phyloP scores from a whole-genome alignment of 2,329 filamentous ascomycete species.

The Diaporthe sp. region DNA sequence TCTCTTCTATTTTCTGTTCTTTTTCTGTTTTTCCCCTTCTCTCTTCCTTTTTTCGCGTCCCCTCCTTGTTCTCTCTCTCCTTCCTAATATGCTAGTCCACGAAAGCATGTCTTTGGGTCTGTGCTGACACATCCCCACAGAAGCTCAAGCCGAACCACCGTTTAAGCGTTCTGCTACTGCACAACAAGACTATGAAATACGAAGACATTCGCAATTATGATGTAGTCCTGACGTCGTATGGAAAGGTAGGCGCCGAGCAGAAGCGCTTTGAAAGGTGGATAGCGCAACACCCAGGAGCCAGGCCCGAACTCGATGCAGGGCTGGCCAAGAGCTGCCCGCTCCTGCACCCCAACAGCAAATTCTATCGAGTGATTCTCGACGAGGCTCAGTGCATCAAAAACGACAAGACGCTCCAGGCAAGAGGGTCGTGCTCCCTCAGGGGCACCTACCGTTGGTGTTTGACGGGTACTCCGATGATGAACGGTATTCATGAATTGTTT shows the following conservation, averaged over 20 bases:
- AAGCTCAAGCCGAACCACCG: slow-evolving; percentile 74
- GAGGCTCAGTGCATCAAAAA: slow-evolving; percentile 90
- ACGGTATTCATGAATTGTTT: slow-evolving; percentile 82
- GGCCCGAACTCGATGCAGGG: slow-evolving; percentile 50
- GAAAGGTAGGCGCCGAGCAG: slow-evolving; percentile 76
- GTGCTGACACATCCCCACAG: slow-evolving; percentile 3
- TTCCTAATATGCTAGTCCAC: neutral
- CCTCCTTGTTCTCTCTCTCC: neutral
- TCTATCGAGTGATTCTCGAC: slow-evolving; percentile 81
- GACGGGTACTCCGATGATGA: slow-evolving; percentile 92
- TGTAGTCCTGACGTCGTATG: slow-evolving; percentile 84
- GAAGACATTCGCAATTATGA: slow-evolving; percentile 75
- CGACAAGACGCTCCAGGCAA: slow-evolving; percentile 71
- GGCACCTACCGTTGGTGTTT: slow-evolving; percentile 79
- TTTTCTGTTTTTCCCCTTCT: too few species aligned
- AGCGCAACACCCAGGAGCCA: slow-evolving; percentile 60
- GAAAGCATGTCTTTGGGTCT: neutral
- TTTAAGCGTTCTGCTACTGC: slow-evolving; percentile 77
- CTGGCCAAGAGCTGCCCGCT: slow-evolving; percentile 64
- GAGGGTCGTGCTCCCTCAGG: slow-evolving; percentile 70
- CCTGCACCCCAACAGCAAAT: slow-evolving; percentile 70
- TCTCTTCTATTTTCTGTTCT: neutral
- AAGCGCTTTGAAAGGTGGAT: slow-evolving; percentile 72
- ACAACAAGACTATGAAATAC: slow-evolving; percentile 75
- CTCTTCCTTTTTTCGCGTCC: neutral